Conservation (phyloP, 352 stramenopile genomes). For the Phytophthora cajani region DNA sequence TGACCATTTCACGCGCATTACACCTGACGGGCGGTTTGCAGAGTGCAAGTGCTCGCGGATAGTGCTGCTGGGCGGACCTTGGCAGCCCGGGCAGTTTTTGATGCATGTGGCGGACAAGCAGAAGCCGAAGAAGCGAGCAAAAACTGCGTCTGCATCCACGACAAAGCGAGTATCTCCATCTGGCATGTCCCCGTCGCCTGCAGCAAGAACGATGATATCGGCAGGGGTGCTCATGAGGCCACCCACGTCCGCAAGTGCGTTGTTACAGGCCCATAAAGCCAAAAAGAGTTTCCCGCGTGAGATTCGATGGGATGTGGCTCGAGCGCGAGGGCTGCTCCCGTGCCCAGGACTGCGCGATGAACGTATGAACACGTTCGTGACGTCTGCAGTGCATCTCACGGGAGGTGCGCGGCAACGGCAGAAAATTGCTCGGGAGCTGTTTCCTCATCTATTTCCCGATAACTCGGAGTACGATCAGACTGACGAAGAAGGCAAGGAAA, state of each 20-base stretch:
- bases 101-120: conserved; percentile 66
- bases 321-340: conserved; percentile 46
- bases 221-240: conserved; percentile 17
- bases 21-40: conserved; percentile 67
- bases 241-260: conserved; percentile 15
- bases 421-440: conserved; percentile 76
- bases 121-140: conserved; percentile 41
- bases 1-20: conserved; percentile 63
- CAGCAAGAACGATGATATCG: conserved; percentile 14
- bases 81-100: conserved; percentile 66
- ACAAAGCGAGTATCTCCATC: conserved; percentile 28
- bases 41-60: conserved; percentile 75
- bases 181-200: background rate
- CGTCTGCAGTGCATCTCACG: conserved; percentile 61
- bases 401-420: conserved; percentile 66
- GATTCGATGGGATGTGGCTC: conserved; percentile 62
- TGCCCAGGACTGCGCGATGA: conserved; percentile 74
- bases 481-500: conserved; percentile 14
- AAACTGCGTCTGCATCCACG: conserved; percentile 11
- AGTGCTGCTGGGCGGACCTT: conserved; percentile 57
- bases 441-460: conserved; percentile 63
- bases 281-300: conserved; percentile 65
- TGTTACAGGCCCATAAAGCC: conserved; percentile 33
- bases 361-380: conserved; percentile 63
- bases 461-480: conserved; percentile 18